These are phyloP conservation scores for Myxozyma vanderwaltii DNA, from an alignment of 805 yeast species.

Conservation along the genomic window DNA sequence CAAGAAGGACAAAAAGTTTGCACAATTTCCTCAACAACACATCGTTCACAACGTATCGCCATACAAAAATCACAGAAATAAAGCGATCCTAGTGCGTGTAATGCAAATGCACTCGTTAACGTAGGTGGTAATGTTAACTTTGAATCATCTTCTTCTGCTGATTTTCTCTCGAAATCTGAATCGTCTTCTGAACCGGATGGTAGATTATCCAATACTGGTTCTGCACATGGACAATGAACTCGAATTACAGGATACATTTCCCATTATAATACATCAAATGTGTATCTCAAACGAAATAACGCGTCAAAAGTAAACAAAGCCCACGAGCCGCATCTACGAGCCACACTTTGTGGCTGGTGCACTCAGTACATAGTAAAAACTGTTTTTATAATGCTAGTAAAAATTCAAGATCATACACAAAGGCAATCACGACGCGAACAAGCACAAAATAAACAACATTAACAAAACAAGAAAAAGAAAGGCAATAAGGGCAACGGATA, in stretches of 20 bases:
- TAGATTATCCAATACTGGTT: conserved; percentile 18
- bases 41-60: conserved; percentile 43
- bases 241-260: conserved; percentile 16
- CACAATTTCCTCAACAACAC: conserved; percentile 43
- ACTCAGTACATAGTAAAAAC: neutral
- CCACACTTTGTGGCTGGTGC: neutral
- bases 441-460: neutral
- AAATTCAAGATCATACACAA: neutral
- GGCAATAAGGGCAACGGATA: neutral
- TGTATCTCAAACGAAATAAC: neutral
- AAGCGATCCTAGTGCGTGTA: conserved; percentile 38
- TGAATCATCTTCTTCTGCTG: neutral
- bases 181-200: neutral
- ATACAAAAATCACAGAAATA: conserved; percentile 45
- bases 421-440: neutral
- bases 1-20: conserved; percentile 45
- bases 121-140: conserved; percentile 33
- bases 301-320: neutral
- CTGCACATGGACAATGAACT: conserved; percentile 35
- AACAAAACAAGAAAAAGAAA: neutral
- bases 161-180: neutral
- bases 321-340: neutral
- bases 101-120: conserved; percentile 33
- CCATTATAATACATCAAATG: neutral
- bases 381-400: neutral